Conservation (phyloP, 2,329 filamentous ascomycete genomes). For the Bipolaris victoriae region DNA sequence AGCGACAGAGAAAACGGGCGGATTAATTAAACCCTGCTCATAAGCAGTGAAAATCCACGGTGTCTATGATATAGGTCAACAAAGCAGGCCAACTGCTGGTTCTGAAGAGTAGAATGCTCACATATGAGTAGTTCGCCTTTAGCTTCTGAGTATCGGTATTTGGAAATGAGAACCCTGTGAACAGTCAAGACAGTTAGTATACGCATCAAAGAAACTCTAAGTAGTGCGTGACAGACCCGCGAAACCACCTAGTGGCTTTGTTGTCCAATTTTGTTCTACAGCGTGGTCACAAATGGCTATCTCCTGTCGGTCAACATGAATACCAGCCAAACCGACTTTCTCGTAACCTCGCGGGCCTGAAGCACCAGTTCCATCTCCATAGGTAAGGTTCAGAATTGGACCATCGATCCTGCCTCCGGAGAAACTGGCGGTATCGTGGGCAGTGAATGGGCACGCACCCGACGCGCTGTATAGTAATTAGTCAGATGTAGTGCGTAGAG, state of each 20-base stretch:
- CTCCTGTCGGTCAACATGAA: not conserved
- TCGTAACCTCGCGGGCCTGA: not conserved
- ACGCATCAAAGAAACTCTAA: not conserved
- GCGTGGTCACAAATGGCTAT: not conserved
- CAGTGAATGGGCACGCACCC: not conserved
- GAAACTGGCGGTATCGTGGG: not conserved
- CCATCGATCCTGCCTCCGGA: not conserved
- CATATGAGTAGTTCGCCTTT: not conserved
- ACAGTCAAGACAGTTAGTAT: not conserved
- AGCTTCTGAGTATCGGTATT: not conserved
- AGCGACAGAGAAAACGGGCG: not conserved
- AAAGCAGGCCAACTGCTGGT: not conserved
- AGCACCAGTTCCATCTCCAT: not conserved
- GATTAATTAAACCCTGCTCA: not conserved
- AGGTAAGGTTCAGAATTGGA: not conserved
- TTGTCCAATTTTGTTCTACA: not conserved
- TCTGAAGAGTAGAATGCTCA: not conserved
- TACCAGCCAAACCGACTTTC: not conserved
- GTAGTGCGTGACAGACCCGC: not conserved
- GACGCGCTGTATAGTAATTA: not conserved
- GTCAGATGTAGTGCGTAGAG: not conserved
- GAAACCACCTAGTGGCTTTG: not conserved
- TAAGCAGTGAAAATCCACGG: not conserved
- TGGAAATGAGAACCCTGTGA: not conserved
- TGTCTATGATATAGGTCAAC: not conserved